Conservation (phyloP, 176 grass and related monocot genomes). For the Pontederia crassipes region DNA sequence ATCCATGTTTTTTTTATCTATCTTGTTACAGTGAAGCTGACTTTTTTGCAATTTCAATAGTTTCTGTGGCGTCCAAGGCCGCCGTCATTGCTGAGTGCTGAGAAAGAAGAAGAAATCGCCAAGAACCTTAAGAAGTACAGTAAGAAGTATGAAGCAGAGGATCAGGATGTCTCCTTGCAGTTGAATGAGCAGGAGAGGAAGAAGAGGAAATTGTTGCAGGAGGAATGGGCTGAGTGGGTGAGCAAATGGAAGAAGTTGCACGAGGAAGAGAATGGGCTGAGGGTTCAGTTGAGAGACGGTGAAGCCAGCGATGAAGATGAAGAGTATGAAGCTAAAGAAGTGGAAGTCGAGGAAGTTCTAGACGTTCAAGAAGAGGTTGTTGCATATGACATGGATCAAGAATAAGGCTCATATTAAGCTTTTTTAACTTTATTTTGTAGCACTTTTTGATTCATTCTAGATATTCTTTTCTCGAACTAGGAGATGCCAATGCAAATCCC, state of each 20-base stretch:
- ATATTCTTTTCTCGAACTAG: too few relatives aligned
- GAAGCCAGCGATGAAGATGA: constrained; percentile 70
- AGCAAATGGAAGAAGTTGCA: constrained; percentile 58
- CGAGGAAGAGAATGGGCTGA: constrained; percentile 45
- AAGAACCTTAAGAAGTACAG: constrained; percentile 69
- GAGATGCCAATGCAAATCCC: too few relatives aligned
- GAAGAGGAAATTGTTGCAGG: constrained; percentile 54
- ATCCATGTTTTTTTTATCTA: neutral
- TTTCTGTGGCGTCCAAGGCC: constrained; percentile 71
- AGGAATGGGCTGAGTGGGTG: constrained; percentile 77
- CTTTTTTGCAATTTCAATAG: constrained; percentile 25
- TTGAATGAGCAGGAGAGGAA: constrained; percentile 61
- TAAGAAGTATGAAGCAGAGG: constrained; percentile 77
- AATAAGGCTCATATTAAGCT: constrained; percentile 15
- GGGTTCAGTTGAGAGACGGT: constrained; percentile 53
- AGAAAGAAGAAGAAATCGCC: constrained; percentile 66
- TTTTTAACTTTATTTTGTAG: too few relatives aligned
- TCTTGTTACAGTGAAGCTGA: neutral
- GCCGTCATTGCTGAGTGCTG: constrained; percentile 37
- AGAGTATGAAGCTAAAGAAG: constrained; percentile 77
- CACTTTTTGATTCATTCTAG: too few relatives aligned
- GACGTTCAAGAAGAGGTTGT: constrained; percentile 48
- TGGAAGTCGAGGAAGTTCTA: constrained; percentile 70
- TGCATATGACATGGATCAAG: constrained; percentile 47
- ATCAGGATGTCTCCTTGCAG: constrained; percentile 55